These are phyloP conservation scores for Pichia sp. DNA, from an alignment of 1,139 yeast species.

Conservation along the genomic window DNA sequence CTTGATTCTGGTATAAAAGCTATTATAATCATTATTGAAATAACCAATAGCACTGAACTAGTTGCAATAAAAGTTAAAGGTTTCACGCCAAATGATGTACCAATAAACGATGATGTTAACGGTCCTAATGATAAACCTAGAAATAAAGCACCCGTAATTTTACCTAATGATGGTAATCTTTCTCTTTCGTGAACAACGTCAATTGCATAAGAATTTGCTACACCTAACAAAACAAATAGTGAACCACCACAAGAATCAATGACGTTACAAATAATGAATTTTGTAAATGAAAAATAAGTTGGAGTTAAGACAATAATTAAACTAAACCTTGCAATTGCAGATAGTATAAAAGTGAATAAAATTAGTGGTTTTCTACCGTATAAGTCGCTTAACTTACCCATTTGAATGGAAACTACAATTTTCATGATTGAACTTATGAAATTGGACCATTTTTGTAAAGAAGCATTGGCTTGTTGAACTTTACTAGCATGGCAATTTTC, in stretches of 20 bases:
- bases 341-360: slow-evolving; percentile 29
- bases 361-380: slow-evolving; percentile 53
- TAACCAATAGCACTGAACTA: slow-evolving; percentile 6
- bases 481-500: slow-evolving; percentile 17
- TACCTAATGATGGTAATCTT: slow-evolving; percentile 51
- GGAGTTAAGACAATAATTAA: slow-evolving; percentile 32
- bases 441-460: slow-evolving; percentile 22
- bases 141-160: slow-evolving; percentile 50
- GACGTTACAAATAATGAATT: slow-evolving; percentile 34
- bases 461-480: slow-evolving; percentile 23
- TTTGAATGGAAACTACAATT: slow-evolving; percentile 39
- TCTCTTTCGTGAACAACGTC: slow-evolving; percentile 55
- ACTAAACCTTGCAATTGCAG: slow-evolving; percentile 28
- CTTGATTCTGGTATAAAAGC: slow-evolving; percentile 55
- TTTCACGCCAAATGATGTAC: neutral
- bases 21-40: slow-evolving; percentile 30
- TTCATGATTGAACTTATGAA: slow-evolving; percentile 21
- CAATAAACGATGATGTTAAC: slow-evolving; percentile 40
- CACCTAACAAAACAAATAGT: slow-evolving; percentile 40
- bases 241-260: slow-evolving; percentile 54
- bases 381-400: slow-evolving; percentile 60
- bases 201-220: slow-evolving; percentile 54
- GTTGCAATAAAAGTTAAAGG: slow-evolving; percentile 2
- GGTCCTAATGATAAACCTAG: slow-evolving; percentile 66
- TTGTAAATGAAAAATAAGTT: slow-evolving; percentile 30